These are phyloP conservation scores for Diplocarpon rosae DNA, from an alignment of 2,329 filamentous ascomycete species.

Conservation along the genomic window DNA sequence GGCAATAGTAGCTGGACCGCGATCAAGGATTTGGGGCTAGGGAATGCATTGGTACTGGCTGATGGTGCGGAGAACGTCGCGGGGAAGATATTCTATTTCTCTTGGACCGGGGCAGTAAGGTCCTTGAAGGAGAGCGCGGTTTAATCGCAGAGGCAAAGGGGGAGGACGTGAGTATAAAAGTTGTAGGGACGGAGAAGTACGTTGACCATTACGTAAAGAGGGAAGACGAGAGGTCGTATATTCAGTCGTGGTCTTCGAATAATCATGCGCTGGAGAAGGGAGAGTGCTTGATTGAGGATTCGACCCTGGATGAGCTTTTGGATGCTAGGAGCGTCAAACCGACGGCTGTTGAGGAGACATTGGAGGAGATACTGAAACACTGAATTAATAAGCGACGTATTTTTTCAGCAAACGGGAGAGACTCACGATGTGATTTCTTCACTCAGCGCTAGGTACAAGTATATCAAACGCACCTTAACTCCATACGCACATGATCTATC, in stretches of 20 bases:
- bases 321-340: constrained; percentile 5
- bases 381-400: background rate
- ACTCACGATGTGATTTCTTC: background rate
- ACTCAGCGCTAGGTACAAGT: background rate
- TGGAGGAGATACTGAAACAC: constrained; percentile 13
- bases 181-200: constrained; percentile 17
- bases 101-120: constrained; percentile 1
- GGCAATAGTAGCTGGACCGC: constrained; percentile 18
- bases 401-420: background rate
- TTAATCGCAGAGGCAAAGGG: constrained; percentile 11
- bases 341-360: constrained; percentile 14
- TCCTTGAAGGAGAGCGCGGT: constrained; percentile 15
- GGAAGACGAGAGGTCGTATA: constrained; percentile 9
- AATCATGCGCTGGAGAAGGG: constrained; percentile 15
- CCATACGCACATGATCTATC: background rate
- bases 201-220: constrained; percentile 14
- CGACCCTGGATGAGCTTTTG: constrained; percentile 15
- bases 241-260: constrained; percentile 20
- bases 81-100: constrained; percentile 16
- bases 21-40: constrained; percentile 20
- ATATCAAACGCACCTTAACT: background rate
- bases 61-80: constrained; percentile 10
- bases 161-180: constrained; percentile 8
- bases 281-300: constrained; percentile 18
- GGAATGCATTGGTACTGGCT: constrained; percentile 15